Evolutionary conservation across 116 monocot species (phyloP).

Genomic region (Iris pallida): DNA sequence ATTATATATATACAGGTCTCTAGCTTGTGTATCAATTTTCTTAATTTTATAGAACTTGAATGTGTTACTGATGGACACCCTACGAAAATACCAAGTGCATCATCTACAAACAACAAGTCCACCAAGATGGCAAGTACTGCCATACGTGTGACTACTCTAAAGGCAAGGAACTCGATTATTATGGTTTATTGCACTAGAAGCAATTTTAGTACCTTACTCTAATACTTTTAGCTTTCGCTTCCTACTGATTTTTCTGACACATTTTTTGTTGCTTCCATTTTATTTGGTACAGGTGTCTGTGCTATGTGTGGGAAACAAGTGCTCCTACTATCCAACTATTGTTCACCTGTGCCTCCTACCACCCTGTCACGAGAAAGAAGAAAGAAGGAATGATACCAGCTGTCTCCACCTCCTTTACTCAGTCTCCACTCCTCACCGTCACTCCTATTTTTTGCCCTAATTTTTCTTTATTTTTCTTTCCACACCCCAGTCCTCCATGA

Average conservation of each 20-base stretch:
- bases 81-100: slow-evolving; percentile 88
- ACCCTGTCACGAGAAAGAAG: no score
- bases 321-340: no score
- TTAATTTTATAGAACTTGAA: neutral
- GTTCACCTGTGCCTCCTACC: no score
- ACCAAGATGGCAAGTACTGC: slow-evolving; percentile 92
- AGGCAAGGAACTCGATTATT: slow-evolving; percentile 37
- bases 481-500: no score
- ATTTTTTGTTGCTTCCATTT: neutral
- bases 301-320: slow-evolving; percentile 99
- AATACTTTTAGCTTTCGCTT: neutral
- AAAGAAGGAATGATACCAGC: no score
- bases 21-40: no score
- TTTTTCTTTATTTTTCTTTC: no score
- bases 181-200: slow-evolving; percentile 1
- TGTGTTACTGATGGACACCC: slow-evolving; percentile 74
- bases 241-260: neutral
- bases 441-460: no score
- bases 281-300: slow-evolving; percentile 63
- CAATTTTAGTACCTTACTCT: neutral
- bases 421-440: no score
- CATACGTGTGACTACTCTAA: slow-evolving; percentile 99
- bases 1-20: no score
- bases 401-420: no score
- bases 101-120: slow-evolving; percentile 98